phyloP scores from a whole-genome alignment of 2,329 filamentous ascomycete species.

The Elsinoe perseae region DNA sequence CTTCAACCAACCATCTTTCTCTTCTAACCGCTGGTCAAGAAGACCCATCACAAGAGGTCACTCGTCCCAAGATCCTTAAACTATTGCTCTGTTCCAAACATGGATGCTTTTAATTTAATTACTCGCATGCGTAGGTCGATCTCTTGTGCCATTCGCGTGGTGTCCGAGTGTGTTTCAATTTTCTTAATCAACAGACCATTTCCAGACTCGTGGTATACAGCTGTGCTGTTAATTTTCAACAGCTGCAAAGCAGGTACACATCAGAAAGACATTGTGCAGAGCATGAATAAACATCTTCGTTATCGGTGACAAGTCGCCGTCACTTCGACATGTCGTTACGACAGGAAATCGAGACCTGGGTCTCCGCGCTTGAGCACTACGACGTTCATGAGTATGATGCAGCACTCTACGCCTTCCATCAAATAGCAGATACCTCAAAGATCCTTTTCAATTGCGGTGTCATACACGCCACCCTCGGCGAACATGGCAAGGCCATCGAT shows the following conservation, averaged over 20 bases:
- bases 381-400: constrained; percentile 98
- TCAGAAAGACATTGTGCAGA: not conserved
- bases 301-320: constrained; percentile 2
- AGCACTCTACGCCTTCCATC: constrained; percentile 72
- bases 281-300: not conserved
- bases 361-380: constrained; percentile 80
- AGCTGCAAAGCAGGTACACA: not conserved
- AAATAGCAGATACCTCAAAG: constrained; percentile 90
- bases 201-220: not conserved
- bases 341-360: constrained; percentile 98
- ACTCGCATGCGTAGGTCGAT: constrained; percentile 13
- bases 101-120: constrained; percentile 9
- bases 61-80: constrained; percentile 6
- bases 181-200: constrained; percentile 9
- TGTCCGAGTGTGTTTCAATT: not conserved
- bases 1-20: constrained; percentile 5
- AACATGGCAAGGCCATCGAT: constrained; percentile 91
- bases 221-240: not conserved
- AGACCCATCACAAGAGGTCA: constrained; percentile 1
- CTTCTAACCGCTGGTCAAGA: constrained; percentile 9
- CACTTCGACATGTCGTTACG: constrained; percentile 41
- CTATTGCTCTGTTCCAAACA: constrained; percentile 1
- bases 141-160: not conserved
- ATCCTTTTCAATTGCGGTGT: constrained; percentile 98
- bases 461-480: constrained; percentile 90